phyloP scores from a whole-genome alignment of 805 yeast species.

The Ogataea populi-albae region DNA sequence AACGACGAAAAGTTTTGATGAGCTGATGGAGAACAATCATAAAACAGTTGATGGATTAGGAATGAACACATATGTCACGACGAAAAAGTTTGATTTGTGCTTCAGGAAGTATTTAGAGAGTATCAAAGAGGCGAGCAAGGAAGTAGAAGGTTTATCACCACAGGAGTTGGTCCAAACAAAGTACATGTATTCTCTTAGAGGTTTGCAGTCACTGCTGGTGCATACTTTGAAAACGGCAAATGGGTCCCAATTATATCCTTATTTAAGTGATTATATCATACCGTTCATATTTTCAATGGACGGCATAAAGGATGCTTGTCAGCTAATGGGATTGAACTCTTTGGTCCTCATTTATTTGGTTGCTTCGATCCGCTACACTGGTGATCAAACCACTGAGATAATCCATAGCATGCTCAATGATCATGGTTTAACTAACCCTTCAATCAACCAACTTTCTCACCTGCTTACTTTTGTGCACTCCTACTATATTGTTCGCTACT shows the following conservation, averaged over 20 bases:
- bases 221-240: conserved; percentile 53
- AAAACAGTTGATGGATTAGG: conserved; percentile 35
- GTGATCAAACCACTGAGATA: conserved; percentile 40
- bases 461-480: conserved; percentile 69
- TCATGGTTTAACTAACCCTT: conserved; percentile 34
- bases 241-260: conserved; percentile 51
- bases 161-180: conserved; percentile 58
- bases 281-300: conserved; percentile 69
- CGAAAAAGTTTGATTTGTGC: conserved; percentile 32
- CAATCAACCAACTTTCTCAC: conserved; percentile 62
- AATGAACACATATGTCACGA: conserved; percentile 28
- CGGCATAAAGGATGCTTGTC: conserved; percentile 76
- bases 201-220: conserved; percentile 58
- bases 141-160: conserved; percentile 37
- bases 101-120: conserved; percentile 44
- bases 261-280: conserved; percentile 49
- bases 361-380: conserved; percentile 46
- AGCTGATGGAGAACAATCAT: conserved; percentile 39
- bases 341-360: conserved; percentile 43
- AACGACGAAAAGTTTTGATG: conserved; percentile 28
- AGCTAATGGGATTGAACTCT: conserved; percentile 60
- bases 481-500: conserved; percentile 65
- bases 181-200: conserved; percentile 63
- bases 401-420: conserved; percentile 43
- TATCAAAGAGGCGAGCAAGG: conserved; percentile 37